Evolutionary conservation across 1,139 yeast species (phyloP), one percentile per base, ranked within the genome.

Genomic region (Hansenula lynferdii): DNA sequence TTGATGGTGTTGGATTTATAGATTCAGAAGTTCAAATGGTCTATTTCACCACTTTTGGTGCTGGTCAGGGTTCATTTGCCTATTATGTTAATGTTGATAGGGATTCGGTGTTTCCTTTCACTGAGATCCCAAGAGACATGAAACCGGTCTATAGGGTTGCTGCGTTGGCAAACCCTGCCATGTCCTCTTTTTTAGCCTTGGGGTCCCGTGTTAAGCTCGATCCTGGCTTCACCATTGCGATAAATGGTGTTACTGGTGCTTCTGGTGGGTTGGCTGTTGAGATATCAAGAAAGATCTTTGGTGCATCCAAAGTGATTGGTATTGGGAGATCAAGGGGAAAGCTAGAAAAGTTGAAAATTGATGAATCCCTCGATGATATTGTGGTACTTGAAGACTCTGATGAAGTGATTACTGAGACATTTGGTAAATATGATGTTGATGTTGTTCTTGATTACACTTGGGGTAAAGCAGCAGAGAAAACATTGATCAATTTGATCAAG

Each of bases 171-270:
- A 42, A 42, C 26, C 35, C 41, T 1, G 34, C 34, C 6, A 42
- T 42, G 42, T 39, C 44, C 16, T 39, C 44, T 1, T 36, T 26
- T 24, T 23, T 42, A 3, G 42, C 42, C 1, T 29, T 41, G 6
- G 44, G 36, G 5, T 28, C 39, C 3, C 34, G 38, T 17, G 18
- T 37, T 18, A 26, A 20, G 9, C 12, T 34, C 3, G 26, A 30
- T 11, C 28, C 31, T 4, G 38, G 31, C 1, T 10, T 18, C 17
- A 36, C 38, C 8, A 36, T 42, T 8, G 22, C 34, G 8, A 37
- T 42, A 6, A 39, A 37, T 35, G 44, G 44, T 27, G 39, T 37
- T 17, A 42, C 44, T 20, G 44, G 44, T 5, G 26, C 32, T 10
- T 22, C 38, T 19, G 44, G 44, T 9, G 24, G 19, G 18, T 4